Base-by-base conservation (phyloP, 768 basidiomycete species). In the Psilocybe subaeruginosa region DNA sequence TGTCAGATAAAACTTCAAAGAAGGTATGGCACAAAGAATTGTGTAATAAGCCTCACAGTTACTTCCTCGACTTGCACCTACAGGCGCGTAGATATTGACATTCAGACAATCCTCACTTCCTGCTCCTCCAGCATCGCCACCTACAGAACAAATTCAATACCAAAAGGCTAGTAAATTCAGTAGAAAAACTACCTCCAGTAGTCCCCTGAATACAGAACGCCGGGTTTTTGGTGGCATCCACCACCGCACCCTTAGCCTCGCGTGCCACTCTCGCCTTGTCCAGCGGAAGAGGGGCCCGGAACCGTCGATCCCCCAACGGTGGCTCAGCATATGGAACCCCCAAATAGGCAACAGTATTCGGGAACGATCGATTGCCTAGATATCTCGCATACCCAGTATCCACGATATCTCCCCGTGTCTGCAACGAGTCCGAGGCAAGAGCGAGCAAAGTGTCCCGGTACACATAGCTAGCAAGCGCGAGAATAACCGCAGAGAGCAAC, bases 31-130 rank as follows among this genome's bases (percentile, higher is more conserved):
- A 0, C 41, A 8, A n/a, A 43, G 29, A 52, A 11, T 16, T 9
- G 2, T 12, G n/a, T 23, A 58, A 50, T 59, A 19, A 8, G 27
- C 66, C 84, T 65, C 61, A 86, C 85, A 65, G 33, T 83, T 79
- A 61, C 80, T 82, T 1, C 79, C 76, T 27, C 70, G 65, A 35
- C 77, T 81, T 3, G 81, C 78, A 6, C 78, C 77, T 5, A 76
- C 72, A 2, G 88, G 87, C 8, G 84, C 72, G 59, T 88, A 89
- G 11, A 90, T 77, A 68, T 89, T 87, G n/a, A 88, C 74, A 51
- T 88, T 88, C 35, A 89, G 70, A 63, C 86, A 89, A 63, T 89
- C 87, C 72, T 89, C 87, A 46, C 81, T 83, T 9, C 88, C 87
- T 11, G 85, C 85, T 30, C 87, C 86, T 51, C 87, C 86, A 23